Conservation (phyloP, 495 filamentous ascomycete genomes). For the Lophiotrema nucula region DNA sequence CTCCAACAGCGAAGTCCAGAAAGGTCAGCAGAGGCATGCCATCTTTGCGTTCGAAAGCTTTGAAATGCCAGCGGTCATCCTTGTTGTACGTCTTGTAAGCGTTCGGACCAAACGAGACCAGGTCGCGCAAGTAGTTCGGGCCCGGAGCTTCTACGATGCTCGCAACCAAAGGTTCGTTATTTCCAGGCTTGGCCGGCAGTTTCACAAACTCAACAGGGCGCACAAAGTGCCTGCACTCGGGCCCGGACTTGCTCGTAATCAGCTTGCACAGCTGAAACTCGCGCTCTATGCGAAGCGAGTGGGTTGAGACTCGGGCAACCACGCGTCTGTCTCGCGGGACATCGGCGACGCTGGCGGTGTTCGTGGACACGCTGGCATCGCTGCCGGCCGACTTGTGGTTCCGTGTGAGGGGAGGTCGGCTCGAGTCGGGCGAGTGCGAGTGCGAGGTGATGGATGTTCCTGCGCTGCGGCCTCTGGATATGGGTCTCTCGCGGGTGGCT, state of each 20-base stretch:
- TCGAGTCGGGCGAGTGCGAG: conserved; percentile 19
- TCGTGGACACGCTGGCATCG: conserved; percentile 21
- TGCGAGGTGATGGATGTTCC: conserved; percentile 1
- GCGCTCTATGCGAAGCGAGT: conserved; percentile 76
- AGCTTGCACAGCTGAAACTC: conserved; percentile 76
- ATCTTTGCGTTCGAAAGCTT: conserved; percentile 41
- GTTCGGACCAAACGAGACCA: conserved; percentile 75
- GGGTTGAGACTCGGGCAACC: conserved; percentile 74
- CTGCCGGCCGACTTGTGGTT: conserved; percentile 30
- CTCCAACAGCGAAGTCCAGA: conserved; percentile 84
- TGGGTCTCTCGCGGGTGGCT: conserved; percentile 18
- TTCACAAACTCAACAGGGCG: conserved; percentile 71
- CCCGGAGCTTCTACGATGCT: conserved; percentile 79
- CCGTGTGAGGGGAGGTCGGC: conserved; percentile 18
- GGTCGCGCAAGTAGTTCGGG: conserved; percentile 64
- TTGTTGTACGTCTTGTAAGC: conserved; percentile 37
- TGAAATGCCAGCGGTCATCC: conserved; percentile 34
- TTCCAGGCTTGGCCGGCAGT: conserved; percentile 61
- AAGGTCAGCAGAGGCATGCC: conserved; percentile 70
- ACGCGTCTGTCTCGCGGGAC: conserved; percentile 45
- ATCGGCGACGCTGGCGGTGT: not conserved
- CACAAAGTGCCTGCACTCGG: conserved; percentile 69
- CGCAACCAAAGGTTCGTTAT: conserved; percentile 64
- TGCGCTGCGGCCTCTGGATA: conserved; percentile 19
- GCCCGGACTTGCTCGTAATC: conserved; percentile 68